Conservation (phyloP, 495 filamentous ascomycete genomes). For the Penicillium waksmanii region DNA sequence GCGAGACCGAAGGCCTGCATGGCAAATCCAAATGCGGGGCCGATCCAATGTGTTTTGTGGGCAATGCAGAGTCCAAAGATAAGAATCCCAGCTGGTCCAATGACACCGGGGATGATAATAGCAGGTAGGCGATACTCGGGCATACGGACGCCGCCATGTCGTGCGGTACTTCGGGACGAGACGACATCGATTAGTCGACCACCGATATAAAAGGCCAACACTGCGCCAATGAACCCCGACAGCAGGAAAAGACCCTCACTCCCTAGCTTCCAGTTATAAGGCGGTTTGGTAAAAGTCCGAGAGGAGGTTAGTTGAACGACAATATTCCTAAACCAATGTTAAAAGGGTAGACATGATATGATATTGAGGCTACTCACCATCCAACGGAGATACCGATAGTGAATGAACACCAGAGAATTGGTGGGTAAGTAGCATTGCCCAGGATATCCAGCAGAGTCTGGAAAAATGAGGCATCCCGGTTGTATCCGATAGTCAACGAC, state of each 20-base stretch:
- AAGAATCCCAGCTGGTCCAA: constrained; percentile 34
- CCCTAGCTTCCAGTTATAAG: constrained; percentile 34
- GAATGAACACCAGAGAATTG: constrained; percentile 36
- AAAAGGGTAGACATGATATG: neutral
- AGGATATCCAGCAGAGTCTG: constrained; percentile 29
- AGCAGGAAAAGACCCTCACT: constrained; percentile 34
- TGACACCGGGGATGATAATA: constrained; percentile 31
- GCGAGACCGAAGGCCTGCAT: constrained; percentile 42
- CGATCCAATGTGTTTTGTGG: constrained; percentile 34
- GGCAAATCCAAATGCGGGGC: constrained; percentile 36
- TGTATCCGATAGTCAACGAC: constrained; percentile 30
- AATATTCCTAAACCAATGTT: constrained; percentile 31
- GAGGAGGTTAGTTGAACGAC: constrained; percentile 38
- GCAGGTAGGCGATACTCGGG: constrained; percentile 38
- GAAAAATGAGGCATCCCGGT: constrained; percentile 31
- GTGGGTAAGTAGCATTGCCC: constrained; percentile 31
- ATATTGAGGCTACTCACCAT: constrained; percentile 23
- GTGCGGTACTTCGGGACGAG: constrained; percentile 31
- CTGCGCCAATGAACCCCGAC: constrained; percentile 34
- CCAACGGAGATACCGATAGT: constrained; percentile 36
- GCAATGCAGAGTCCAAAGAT: constrained; percentile 38
- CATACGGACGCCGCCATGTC: constrained; percentile 28
- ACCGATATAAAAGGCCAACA: constrained; percentile 37
- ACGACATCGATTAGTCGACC: constrained; percentile 39
- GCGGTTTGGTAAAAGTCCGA: constrained; percentile 33